Evolutionary conservation across 805 yeast species (phyloP), one percentile per base, ranked within the genome.

Genomic region (Lachancea mirantina): DNA sequence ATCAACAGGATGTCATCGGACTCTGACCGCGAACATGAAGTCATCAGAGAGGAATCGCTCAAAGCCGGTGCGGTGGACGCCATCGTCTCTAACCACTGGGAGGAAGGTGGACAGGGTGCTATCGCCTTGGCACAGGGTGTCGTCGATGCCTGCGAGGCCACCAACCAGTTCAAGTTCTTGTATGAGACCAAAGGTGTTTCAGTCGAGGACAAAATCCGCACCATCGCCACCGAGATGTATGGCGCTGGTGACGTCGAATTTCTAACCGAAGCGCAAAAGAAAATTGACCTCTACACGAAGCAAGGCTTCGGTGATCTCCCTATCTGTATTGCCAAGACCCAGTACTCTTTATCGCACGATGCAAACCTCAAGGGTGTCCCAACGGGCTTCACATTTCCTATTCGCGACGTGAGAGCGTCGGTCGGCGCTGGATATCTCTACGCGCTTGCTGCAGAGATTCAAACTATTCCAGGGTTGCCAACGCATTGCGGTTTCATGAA

Each of bases 401-500:
- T 82, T 46, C 71, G 89, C 64, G 94, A 82, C 46, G 77, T 82
- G 37, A 72, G 84, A 55, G 78, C 79, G 11, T 74, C 82, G 14
- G 70, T 78, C 45, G 94, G 94, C 61, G 92, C 92, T 23, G 92
- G 92, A 4, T 82, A 82, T 60, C 67, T 82, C 58, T 82, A 81
- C 52, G 92, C 89, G 4, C 67, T 82, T 49, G 92, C 94, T 4
- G 92, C 85, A 34, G 88, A 81, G 58, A 82, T 82, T 50, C 84
- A 78, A 67, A 82, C 94, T 27, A 82, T 82, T 49, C 94, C 94
- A 18, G 92, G 94, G 39, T 68, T 82, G 55, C 84, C 92, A 37
- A 82, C 94, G 4, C 83, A 80, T 53, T 76, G 84, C 56, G 92
- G 94, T 24, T 82, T 77, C 62, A 82, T 82, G 89, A 80, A 82